Percentiles rank a stretch among this genome's conserved stretches.
Conservation (phyloP, 2,329 filamentous ascomycete species). For the Chaetomium globosum region DNA sequence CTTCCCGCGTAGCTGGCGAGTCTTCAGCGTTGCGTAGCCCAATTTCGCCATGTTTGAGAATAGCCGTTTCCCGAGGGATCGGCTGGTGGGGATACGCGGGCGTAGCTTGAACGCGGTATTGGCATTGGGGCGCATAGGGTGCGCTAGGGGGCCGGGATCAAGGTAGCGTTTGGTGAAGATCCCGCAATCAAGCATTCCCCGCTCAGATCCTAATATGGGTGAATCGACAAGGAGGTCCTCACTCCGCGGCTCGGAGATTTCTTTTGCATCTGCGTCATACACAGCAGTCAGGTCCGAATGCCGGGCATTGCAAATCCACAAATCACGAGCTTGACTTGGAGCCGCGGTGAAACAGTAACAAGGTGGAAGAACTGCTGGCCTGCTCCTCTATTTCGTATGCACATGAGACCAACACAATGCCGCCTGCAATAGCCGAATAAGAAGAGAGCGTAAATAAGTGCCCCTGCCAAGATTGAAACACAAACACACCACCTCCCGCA, state of each 20-base stretch:
- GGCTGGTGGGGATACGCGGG: background rate
- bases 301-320: background rate
- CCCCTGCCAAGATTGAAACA: background rate
- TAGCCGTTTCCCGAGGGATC: background rate
- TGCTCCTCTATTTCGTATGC: background rate
- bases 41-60: background rate
- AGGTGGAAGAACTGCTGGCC: background rate
- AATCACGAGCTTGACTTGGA: background rate
- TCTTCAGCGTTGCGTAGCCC: background rate
- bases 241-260: conserved; percentile 23
- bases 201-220: conserved; percentile 20
- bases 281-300: background rate
- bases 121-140: background rate
- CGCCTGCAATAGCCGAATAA: background rate
- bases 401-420: background rate
- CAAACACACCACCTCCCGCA: background rate
- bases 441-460: background rate
- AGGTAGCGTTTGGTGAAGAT: background rate
- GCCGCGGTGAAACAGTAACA: background rate
- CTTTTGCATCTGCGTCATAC: background rate
- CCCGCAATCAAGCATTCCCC: conserved; percentile 4
- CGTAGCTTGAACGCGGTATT: background rate
- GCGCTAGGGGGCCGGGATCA: background rate
- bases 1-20: background rate
- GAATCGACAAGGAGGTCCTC: conserved; percentile 20